Base-by-base conservation (phyloP, 2,329 filamentous ascomycete genomes). In the Colletotrichum karsti region DNA sequence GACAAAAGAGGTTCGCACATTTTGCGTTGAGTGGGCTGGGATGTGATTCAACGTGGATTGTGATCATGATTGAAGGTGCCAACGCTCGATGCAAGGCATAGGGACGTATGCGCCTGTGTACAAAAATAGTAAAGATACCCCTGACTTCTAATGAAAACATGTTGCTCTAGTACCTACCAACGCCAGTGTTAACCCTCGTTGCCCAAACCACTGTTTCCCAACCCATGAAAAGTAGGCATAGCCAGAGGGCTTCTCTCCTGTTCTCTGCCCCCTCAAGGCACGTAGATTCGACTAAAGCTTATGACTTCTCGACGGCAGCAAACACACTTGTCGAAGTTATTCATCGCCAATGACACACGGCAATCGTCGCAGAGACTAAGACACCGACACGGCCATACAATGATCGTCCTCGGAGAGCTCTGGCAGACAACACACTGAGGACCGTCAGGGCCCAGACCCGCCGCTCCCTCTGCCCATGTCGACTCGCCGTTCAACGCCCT, bases 351-450 rank as follows among this genome's bases (percentile, higher is more conserved):
- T 46, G 93, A 95, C 37, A 98, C 93, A 33, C 96, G 87, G 77
- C 96, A 98, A 72, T 98, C 96, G 78, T 99, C 96, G 77, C 96
- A 98, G 12, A 98, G 86, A 72, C 93, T 95, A 65, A 99, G 85
- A 77, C 96, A 99, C 3, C 96, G 92, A 77, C 96, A 99, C 0
- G 96, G 96, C 96, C 96, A 98, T 2, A 97, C 92, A 61, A 99
- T 92, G 69, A 98, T 92, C 7, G 93, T 97, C 18, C 96, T 87
- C 3, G 94, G 90, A n/a, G 88, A 87, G 61, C 90, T 90, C 78
- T 98, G 95, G 77, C 96, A 99, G 5, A 99, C 93, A 1, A 98
- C 96, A 75, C 96, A 99, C 72, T 93, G 92, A 3, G 94, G 94
- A 0, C 93, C 89, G 30, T 90, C 88, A 3, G 78, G 79, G 1